Conservation (phyloP, 108 stramenopile species). For the Fistulifera pelliculosa region DNA sequence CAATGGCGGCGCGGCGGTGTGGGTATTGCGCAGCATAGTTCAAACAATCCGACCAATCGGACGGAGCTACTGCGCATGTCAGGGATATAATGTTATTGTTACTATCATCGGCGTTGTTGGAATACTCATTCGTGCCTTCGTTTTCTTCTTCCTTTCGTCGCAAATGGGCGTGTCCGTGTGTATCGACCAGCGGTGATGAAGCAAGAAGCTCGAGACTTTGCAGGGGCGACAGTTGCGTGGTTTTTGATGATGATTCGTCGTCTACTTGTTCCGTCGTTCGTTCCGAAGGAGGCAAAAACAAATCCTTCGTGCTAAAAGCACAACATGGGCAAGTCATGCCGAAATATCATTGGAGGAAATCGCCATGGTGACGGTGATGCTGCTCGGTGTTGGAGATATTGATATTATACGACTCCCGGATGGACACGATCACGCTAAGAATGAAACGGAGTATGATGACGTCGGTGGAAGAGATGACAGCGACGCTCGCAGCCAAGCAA, state of each 20-base stretch:
- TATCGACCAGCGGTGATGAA: conserved; percentile 41
- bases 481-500: no score
- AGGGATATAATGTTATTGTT: conserved; percentile 27
- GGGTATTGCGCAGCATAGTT: conserved; percentile 41
- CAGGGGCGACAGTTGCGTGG: background rate
- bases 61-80: conserved; percentile 53
- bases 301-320: conserved; percentile 25
- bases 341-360: background rate
- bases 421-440: no score
- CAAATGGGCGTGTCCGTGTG: conserved; percentile 74
- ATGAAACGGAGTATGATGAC: no score
- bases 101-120: conserved; percentile 1
- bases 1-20: conserved; percentile 17
- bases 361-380: no score
- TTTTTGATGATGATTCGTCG: no score
- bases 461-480: no score
- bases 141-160: conserved; percentile 34
- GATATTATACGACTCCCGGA: no score
- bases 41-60: conserved; percentile 58
- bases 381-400: no score
- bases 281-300: conserved; percentile 25
- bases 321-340: conserved; percentile 36
- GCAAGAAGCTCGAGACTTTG: no score
- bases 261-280: background rate
- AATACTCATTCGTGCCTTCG: conserved; percentile 10